Base-by-base conservation (phyloP, 1,284 basidiomycete genomes). In the Ceratobasidium sp. region DNA sequence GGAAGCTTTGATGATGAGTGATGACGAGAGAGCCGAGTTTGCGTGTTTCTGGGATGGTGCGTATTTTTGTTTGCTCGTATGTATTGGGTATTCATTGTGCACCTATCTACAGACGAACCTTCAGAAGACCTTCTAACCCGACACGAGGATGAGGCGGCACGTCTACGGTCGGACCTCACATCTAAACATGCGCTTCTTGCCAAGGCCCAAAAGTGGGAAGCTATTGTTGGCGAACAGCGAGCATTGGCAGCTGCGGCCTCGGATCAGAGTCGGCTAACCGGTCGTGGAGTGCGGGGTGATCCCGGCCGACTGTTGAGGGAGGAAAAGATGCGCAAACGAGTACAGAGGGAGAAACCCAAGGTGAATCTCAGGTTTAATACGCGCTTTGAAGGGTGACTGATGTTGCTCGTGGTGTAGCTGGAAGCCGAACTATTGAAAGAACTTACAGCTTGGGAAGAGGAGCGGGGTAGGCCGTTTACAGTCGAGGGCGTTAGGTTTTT, bases 311-410 rank as follows among this genome's bases (percentile, higher is more conserved):
- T 99, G 58, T 82, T 99, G 58, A 85, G 94, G 58, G 97, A 99
- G 81, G 97, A 98, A 83, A 98, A 97, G 86, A 95, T 97, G 91
- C 87, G 97, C 67, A 99, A 98, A 81, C 85, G 96, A 12, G 94
- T 99, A n/a, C 87, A 87, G 75, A 92, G 94, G 79, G 91, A 97
- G 82, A 98, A 98, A 80, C 97, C 97, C 28, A 89, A 92, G 79
- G 96, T 97, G 78, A 74, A 90, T 79, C 36, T 9, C n/a, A 28
- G 28, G 3, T 50, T 60, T n/a, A 21, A 16, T 4, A n/a, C 67
- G 23, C 21, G 53, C 69, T 30, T 41, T 64, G 3, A 28, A 45
- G 28, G 39, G 41, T n/a, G 34, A 69, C 8, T 55, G 28, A 74
- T 39, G 36, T 39, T 6, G 36, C 14, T n/a, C n/a, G n/a, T 39